Percentiles rank a stretch among this genome's conserved stretches.
These are phyloP conservation scores for Acer campestre DNA, from an alignment of 345 rosid species.

Conservation along the genomic window DNA sequence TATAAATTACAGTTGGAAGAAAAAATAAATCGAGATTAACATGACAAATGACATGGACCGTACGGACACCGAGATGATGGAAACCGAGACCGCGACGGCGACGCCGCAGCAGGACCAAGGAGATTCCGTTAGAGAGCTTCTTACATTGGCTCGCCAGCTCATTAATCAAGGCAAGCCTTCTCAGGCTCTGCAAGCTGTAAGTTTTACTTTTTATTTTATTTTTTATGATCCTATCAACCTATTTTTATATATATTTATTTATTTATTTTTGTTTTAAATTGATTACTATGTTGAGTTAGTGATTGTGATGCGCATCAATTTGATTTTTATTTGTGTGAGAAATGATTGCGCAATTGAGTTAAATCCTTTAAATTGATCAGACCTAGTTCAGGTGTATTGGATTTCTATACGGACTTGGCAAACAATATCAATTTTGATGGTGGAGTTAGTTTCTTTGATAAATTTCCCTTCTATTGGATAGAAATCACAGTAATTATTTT, in stretches of 20 bases:
- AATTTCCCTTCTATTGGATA: neutral
- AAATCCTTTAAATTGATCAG: neutral
- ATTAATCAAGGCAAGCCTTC: conserved; percentile 79
- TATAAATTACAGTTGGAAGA: neutral
- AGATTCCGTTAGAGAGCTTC: conserved; percentile 43
- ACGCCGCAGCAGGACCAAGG: conserved; percentile 19
- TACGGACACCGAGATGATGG: conserved; percentile 49
- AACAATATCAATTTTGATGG: neutral
- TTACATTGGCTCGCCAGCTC: conserved; percentile 69
- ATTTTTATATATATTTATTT: neutral
- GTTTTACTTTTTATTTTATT: neutral
- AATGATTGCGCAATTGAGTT: neutral
- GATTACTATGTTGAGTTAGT: neutral
- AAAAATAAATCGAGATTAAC: neutral
- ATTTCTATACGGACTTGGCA: neutral
- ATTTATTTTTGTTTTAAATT: neutral
- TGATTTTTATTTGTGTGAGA: neutral
- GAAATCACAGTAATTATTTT: neutral
- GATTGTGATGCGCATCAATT: neutral
- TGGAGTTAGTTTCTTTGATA: neutral
- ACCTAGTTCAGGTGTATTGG: neutral
- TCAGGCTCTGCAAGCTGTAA: conserved; percentile 91
- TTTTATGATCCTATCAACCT: neutral
- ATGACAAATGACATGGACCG: conserved; percentile 47
- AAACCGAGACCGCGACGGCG: conserved; percentile 33